phyloP scores from a whole-genome alignment of 2,329 filamentous ascomycete species.

The Aurifilum marmelostoma region DNA sequence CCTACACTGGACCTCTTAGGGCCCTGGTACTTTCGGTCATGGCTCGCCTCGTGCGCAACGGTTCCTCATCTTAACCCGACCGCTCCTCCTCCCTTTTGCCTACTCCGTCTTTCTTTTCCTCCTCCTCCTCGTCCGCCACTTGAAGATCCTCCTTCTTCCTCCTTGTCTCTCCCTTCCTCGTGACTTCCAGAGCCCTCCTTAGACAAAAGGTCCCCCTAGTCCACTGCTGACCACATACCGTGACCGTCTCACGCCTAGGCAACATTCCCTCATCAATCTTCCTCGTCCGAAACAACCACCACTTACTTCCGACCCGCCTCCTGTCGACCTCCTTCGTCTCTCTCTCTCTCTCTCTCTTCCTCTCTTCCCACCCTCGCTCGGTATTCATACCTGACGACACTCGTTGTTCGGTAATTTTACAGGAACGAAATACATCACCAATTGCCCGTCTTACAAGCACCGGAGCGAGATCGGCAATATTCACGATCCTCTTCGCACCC shows the following conservation, averaged over 20 bases:
- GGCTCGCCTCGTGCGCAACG: constrained; percentile 6
- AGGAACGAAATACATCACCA: neutral
- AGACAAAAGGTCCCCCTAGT: constrained; percentile 4
- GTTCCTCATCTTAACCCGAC: constrained; percentile 8
- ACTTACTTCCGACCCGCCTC: neutral
- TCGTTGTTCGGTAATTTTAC: neutral
- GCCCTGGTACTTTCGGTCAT: neutral
- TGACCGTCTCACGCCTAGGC: neutral
- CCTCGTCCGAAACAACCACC: neutral
- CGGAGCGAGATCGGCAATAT: neutral
- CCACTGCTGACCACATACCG: neutral
- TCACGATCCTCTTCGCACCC: neutral
- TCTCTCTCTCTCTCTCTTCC: neutral
- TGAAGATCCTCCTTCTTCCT: neutral
- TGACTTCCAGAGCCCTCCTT: neutral
- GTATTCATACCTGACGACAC: neutral
- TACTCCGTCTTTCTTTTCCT: neutral
- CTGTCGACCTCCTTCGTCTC: neutral
- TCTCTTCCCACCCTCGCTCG: neutral
- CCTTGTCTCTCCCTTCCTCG: constrained; percentile 5
- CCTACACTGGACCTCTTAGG: neutral
- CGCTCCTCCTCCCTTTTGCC: neutral
- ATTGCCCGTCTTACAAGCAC: neutral
- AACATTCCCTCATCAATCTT: constrained; percentile 7
- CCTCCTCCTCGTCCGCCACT: neutral